Percentiles rank a stretch among this genome's conserved stretches.
Evolutionary conservation across 2,329 filamentous ascomycete species (phyloP).

Genomic region (Plectosphaerella sp.): DNA sequence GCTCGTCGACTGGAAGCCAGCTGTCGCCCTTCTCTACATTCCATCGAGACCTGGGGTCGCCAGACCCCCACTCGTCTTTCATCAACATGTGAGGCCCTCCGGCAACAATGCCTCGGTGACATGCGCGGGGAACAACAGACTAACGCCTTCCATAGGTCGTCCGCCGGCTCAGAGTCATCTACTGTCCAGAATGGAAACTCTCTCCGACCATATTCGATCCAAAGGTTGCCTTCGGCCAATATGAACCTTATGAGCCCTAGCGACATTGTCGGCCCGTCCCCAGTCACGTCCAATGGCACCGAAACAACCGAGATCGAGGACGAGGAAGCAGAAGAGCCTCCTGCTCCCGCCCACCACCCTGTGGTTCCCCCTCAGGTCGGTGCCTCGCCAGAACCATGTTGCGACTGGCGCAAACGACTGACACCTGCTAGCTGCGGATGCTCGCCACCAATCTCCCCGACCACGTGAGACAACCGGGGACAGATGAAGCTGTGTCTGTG

Average conservation of each 20-base stretch:
- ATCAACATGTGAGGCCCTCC: constrained; percentile 43
- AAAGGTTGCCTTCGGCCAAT: constrained; percentile 42
- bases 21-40: constrained; percentile 49
- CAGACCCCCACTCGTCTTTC: constrained; percentile 45
- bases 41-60: constrained; percentile 49
- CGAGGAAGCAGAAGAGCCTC: constrained; percentile 60
- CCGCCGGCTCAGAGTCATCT: constrained; percentile 27
- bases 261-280: constrained; percentile 74
- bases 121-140: background rate
- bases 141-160: constrained; percentile 30
- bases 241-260: constrained; percentile 59
- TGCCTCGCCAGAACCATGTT: too few species aligned
- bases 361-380: too few species aligned
- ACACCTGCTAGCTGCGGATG: constrained; percentile 39
- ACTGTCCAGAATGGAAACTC: constrained; percentile 31
- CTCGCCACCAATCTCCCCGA: constrained; percentile 54
- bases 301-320: constrained; percentile 83
- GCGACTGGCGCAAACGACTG: background rate
- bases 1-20: constrained; percentile 56
- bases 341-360: constrained; percentile 9
- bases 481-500: constrained; percentile 80
- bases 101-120: background rate
- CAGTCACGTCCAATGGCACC: constrained; percentile 81
- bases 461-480: constrained; percentile 51
- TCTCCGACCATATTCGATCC: constrained; percentile 47